A percentile compares a stretch with the other conserved stretches of the same genome.
Evolutionary conservation across 345 rosid species (phyloP).

Genomic region (Salix udensis): DNA sequence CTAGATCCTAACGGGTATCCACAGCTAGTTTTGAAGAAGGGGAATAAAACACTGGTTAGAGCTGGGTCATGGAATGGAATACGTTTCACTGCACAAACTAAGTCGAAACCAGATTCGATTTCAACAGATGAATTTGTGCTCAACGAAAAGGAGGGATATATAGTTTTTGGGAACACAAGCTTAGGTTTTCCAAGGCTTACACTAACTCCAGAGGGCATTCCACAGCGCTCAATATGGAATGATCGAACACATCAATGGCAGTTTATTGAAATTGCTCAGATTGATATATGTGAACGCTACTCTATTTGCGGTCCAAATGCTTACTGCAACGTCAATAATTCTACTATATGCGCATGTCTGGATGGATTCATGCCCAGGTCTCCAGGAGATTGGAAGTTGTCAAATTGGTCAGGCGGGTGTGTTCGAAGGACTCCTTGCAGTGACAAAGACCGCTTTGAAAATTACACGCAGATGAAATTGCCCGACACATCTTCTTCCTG

Average conservation of each 20-base stretch:
- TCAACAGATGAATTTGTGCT: background rate
- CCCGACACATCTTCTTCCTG: background rate
- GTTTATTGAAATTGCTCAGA: background rate
- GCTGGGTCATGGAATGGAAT: background rate
- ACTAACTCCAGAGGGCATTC: background rate
- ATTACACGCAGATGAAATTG: background rate
- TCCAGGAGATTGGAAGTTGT: background rate
- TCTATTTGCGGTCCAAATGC: background rate
- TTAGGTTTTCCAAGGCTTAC: background rate
- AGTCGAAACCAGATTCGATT: background rate
- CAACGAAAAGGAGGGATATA: background rate
- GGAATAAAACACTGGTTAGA: background rate
- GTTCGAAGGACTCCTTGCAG: background rate
- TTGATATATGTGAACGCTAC: background rate
- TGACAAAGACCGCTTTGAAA: background rate
- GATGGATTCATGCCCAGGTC: background rate
- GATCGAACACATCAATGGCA: background rate
- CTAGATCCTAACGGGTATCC: background rate
- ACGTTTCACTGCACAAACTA: background rate
- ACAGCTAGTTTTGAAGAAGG: background rate
- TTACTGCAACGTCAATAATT: background rate
- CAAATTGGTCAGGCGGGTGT: background rate
- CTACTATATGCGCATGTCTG: background rate
- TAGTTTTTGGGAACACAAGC: background rate
- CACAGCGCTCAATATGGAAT: background rate